These are phyloP conservation scores for Ogataea paradorogensis DNA, from an alignment of 805 yeast genomes.

Conservation along the genomic window DNA sequence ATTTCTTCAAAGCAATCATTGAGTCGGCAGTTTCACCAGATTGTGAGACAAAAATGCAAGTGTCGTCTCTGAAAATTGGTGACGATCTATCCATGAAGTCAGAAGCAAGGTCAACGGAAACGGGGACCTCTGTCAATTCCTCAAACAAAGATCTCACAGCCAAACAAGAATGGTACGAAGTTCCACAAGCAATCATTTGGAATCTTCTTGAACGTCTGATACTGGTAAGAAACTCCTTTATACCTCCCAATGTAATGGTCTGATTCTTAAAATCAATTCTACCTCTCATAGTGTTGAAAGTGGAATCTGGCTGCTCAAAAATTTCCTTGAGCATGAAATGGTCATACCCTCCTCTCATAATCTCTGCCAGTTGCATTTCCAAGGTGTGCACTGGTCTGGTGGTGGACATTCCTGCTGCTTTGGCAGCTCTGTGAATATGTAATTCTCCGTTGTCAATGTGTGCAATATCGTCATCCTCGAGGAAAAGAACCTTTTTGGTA, in stretches of 20 bases:
- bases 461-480: conserved; percentile 98
- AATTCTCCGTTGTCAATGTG: conserved; percentile 97
- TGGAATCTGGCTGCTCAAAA: conserved; percentile 97
- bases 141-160: conserved; percentile 96
- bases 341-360: conserved; percentile 94
- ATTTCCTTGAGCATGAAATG: conserved; percentile 99
- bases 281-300: conserved; percentile 99
- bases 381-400: conserved; percentile 94
- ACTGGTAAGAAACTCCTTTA: conserved; percentile 77
- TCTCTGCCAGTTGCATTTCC: conserved; percentile 95
- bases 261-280: conserved; percentile 87
- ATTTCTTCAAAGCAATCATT: conserved; percentile 90
- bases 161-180: conserved; percentile 96
- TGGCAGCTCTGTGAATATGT: conserved; percentile 95
- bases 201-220: conserved; percentile 93
- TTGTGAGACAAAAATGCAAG: conserved; percentile 96
- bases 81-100: conserved; percentile 92
- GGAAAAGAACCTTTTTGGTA: conserved; percentile 92
- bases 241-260: conserved; percentile 83
- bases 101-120: conserved; percentile 87
- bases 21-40: conserved; percentile 99
- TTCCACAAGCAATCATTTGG: conserved; percentile 99
- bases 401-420: conserved; percentile 83
- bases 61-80: conserved; percentile 98
- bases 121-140: conserved; percentile 94